Evolutionary conservation across 257 asterid genomes (phyloP).

Genomic region (Rubia yunnanensis): DNA sequence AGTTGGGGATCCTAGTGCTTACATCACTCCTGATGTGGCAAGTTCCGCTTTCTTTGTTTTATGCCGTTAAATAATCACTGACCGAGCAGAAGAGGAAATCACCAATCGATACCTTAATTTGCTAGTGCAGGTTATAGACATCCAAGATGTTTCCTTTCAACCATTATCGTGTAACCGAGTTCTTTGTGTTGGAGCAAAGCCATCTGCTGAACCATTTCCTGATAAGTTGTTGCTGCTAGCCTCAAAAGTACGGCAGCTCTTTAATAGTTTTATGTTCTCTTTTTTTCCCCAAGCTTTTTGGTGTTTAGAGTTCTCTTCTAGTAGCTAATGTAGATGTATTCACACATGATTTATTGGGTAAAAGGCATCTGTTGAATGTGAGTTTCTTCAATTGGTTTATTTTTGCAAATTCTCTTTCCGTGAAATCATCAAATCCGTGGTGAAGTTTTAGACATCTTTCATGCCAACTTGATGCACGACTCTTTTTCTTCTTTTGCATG

Average conservation of each 20-base stretch:
- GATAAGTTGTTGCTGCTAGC: constrained; percentile 61
- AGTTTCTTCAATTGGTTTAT: not conserved
- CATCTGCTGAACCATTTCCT: constrained; percentile 45
- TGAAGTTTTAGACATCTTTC: not conserved
- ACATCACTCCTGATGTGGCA: constrained; percentile 95
- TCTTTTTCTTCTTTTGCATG: too few species aligned
- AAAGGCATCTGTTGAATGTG: not conserved
- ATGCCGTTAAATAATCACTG: not conserved
- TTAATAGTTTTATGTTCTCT: not conserved
- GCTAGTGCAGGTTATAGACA: constrained; percentile 54
- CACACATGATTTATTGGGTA: not conserved
- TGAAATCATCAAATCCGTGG: not conserved
- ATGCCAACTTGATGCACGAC: not conserved
- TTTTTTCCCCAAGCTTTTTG: not conserved
- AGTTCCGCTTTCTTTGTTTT: constrained; percentile 10
- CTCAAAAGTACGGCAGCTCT: constrained; percentile 45
- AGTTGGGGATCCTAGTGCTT: constrained; percentile 87
- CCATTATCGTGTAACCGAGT: constrained; percentile 59
- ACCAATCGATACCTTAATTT: constrained; percentile 16
- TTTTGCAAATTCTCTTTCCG: too few species aligned
- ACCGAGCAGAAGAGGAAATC: constrained; percentile 12
- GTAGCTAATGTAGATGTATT: not conserved
- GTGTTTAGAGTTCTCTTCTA: not conserved
- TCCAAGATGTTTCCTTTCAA: constrained; percentile 66
- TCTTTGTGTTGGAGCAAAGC: constrained; percentile 87